A percentile compares a stretch with the other conserved stretches of the same genome.
phyloP scores from a whole-genome alignment of 148 eudicot genomes.

The Vaccinium macrocarpon region DNA sequence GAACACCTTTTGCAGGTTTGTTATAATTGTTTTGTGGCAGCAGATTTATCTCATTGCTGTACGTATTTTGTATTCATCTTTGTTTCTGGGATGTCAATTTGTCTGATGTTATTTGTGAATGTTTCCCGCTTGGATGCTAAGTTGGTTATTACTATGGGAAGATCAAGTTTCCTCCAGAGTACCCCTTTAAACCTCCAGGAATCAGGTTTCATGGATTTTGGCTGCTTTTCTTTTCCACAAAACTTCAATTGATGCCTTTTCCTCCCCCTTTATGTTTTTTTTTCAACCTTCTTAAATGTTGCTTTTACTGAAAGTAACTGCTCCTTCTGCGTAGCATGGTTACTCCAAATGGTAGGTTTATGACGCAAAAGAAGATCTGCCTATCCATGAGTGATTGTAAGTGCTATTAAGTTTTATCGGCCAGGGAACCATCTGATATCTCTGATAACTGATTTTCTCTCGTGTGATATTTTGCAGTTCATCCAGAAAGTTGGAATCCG shows the following conservation, averaged over 20 bases:
- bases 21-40: constrained; percentile 3
- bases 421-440: not conserved
- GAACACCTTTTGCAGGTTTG: constrained; percentile 85
- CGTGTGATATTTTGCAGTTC: constrained; percentile 45
- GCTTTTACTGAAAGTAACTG: not conserved
- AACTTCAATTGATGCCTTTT: not conserved
- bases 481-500: constrained; percentile 97
- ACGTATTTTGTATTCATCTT: not conserved
- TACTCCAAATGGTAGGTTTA: constrained; percentile 86
- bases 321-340: constrained; percentile 58
- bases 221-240: not conserved
- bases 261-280: not conserved
- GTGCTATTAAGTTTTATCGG: constrained; percentile 18
- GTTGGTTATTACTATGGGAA: constrained; percentile 90
- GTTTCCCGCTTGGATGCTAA: constrained; percentile 14
- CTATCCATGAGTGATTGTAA: constrained; percentile 87
- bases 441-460: constrained; percentile 6
- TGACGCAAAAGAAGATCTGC: constrained; percentile 79
- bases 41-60: not conserved
- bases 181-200: constrained; percentile 90
- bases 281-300: not conserved
- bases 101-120: constrained; percentile 6
- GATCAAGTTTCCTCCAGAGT: constrained; percentile 83
- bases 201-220: constrained; percentile 46
- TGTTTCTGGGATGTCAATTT: not conserved